Evolutionary conservation across 2,329 filamentous ascomycete genomes (phyloP), one percentile per base, ranked within the genome.

Genomic region (Sarocladiaceae sp.): DNA sequence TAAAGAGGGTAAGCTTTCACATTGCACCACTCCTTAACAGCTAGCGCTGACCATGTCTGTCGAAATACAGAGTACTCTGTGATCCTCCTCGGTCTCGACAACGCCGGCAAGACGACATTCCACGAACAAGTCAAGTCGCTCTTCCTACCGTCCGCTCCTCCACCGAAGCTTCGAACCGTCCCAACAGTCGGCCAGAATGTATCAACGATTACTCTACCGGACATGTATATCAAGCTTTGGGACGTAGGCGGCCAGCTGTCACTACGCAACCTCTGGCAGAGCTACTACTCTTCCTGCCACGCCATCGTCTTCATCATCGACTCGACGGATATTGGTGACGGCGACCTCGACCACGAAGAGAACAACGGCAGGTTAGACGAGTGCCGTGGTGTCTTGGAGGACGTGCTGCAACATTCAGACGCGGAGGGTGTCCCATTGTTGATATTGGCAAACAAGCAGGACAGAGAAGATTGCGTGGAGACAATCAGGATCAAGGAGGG

Each of bases 221-320:
- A 96, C 69, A 93, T 97, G 83, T 97, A 97, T 76, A 79, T 99
- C 65, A 96, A 97, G 76, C 88, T 99, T 62, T 97, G 94, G 94
- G 94, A 99, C 66, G 90, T 99, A 1, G 94, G 94, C 58, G 94
- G 94, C 6, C 94, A 99, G 71, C 84, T 94, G 64, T 87, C 83
- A 25, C 80, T 99, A 65, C 86, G 94, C 56, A 87, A 87, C 57
- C 82, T 97, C 28, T 99, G 94, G 94, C 90, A 96, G 69, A 90
- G 86, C 69, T 99, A 99, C 75, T 99, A 97, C 76, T 79, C 84
- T 49, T 89, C 84, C 68, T 96, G 91, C 64, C 94, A 99, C 69
- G 94, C 94, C 59, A 96, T 99, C 63, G 90, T 99, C 57, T 99
- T 97, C 71, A 91, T 99, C 55, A 90, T 99, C 63, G 94, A 99